These are phyloP conservation scores for Mycothermus thermophilus DNA, from an alignment of 495 filamentous ascomycete genomes.

Conservation along the genomic window DNA sequence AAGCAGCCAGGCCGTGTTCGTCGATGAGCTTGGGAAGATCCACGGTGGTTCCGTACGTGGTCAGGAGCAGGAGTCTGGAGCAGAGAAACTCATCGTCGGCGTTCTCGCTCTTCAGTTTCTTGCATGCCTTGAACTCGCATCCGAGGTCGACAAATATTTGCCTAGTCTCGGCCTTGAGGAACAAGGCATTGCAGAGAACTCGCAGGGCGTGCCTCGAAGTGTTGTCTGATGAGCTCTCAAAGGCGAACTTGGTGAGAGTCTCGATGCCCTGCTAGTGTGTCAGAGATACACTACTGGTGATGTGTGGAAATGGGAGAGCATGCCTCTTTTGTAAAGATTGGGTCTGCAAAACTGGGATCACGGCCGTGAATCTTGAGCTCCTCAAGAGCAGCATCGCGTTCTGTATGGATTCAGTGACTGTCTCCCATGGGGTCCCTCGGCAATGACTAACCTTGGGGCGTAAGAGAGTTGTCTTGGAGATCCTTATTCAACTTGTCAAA, in stretches of 20 bases:
- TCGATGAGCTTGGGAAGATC: slow-evolving; percentile 57
- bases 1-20: slow-evolving; percentile 53
- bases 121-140: slow-evolving; percentile 54
- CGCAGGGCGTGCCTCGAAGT: slow-evolving; percentile 67
- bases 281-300: background rate
- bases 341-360: slow-evolving; percentile 51
- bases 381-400: slow-evolving; percentile 48
- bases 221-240: slow-evolving; percentile 43
- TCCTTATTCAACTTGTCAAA: slow-evolving; percentile 46
- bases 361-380: slow-evolving; percentile 70
- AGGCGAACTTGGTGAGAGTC: slow-evolving; percentile 55
- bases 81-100: slow-evolving; percentile 80
- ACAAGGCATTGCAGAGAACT: slow-evolving; percentile 75
- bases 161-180: slow-evolving; percentile 56
- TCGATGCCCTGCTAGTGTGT: slow-evolving; percentile 52
- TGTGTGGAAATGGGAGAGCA: background rate
- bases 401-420: slow-evolving; percentile 21
- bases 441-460: slow-evolving; percentile 42
- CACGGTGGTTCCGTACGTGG: slow-evolving; percentile 67
- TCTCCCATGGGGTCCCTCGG: background rate
- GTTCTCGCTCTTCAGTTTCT: slow-evolving; percentile 59
- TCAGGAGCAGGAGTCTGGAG: slow-evolving; percentile 69
- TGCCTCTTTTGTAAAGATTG: slow-evolving; percentile 70
- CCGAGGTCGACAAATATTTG: slow-evolving; percentile 74
- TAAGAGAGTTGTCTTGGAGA: slow-evolving; percentile 38